Percentiles rank a stretch among this genome's conserved stretches.
phyloP scores from a whole-genome alignment of 305 asterid genomes.

The Rubia peregrina region DNA sequence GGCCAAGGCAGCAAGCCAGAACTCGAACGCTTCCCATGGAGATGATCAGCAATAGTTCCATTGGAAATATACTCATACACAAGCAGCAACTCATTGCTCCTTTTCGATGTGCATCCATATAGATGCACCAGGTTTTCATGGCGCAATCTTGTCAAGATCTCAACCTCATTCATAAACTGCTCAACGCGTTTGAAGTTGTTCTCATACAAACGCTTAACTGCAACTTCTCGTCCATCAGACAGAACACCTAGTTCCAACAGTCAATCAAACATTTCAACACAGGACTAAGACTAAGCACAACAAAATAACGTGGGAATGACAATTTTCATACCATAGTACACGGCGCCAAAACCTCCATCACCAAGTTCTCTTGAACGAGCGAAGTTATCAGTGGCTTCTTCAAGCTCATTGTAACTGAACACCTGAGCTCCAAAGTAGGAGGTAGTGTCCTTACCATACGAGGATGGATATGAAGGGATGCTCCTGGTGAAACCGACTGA shows the following conservation, averaged over 20 bases:
- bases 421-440: slow-evolving; percentile 72
- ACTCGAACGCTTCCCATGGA: slow-evolving; percentile 56
- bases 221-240: slow-evolving; percentile 61
- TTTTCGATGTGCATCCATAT: slow-evolving; percentile 78
- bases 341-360: slow-evolving; percentile 87
- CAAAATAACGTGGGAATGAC: not conserved
- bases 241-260: slow-evolving; percentile 43
- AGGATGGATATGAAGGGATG: slow-evolving; percentile 61
- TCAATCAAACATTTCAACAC: slow-evolving; percentile 4
- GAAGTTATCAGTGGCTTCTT: slow-evolving; percentile 74
- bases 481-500: slow-evolving; percentile 39
- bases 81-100: slow-evolving; percentile 66
- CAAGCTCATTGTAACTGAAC: slow-evolving; percentile 59
- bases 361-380: slow-evolving; percentile 60
- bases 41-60: slow-evolving; percentile 88
- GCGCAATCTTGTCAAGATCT: slow-evolving; percentile 54
- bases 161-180: slow-evolving; percentile 84
- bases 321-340: slow-evolving; percentile 59
- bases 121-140: slow-evolving; percentile 70
- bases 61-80: slow-evolving; percentile 75
- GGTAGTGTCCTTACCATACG: slow-evolving; percentile 40
- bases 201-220: slow-evolving; percentile 78
- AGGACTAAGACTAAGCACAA: not conserved
- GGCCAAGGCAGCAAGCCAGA: slow-evolving; percentile 76
- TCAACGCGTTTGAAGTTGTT: slow-evolving; percentile 76